phyloP scores from a whole-genome alignment of 2,329 filamentous ascomycete genomes.

The Cladosporium oxysporum region DNA sequence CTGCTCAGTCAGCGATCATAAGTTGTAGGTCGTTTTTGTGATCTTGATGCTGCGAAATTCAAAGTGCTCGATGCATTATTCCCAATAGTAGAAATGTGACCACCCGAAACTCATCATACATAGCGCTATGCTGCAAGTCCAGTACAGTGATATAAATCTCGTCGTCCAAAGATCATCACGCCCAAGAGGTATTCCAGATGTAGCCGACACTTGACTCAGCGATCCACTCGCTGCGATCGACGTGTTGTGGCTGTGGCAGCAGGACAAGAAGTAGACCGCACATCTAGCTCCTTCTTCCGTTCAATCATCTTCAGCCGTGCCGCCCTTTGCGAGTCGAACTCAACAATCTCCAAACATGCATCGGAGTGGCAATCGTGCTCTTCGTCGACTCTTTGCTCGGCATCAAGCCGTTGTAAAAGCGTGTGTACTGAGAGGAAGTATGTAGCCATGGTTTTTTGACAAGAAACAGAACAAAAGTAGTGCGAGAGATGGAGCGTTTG shows the following conservation, averaged over 20 bases:
- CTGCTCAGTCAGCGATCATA: background rate
- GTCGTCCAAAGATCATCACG: background rate
- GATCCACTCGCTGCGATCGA: background rate
- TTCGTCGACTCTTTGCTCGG: background rate
- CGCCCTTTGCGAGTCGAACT: background rate
- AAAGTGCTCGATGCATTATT: background rate
- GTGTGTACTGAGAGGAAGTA: constrained; percentile 6
- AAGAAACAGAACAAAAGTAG: background rate
- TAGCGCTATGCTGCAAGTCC: background rate
- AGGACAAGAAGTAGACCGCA: constrained; percentile 1
- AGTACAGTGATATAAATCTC: background rate
- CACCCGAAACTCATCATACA: background rate
- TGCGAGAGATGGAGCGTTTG: background rate
- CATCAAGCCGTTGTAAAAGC: background rate
- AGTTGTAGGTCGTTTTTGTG: background rate
- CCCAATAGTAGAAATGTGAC: background rate
- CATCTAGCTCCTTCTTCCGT: background rate
- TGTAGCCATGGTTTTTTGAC: constrained; percentile 7
- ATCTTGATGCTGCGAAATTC: background rate
- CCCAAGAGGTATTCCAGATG: background rate
- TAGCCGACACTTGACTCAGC: background rate
- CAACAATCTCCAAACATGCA: background rate
- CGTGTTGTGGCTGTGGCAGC: background rate
- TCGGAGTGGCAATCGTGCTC: background rate
- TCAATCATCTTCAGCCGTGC: background rate